Percentiles rank a stretch among this genome's conserved stretches.
Conservation (phyloP, 1,284 basidiomycete species). For the Ceratorhiza oryzae-sativae region DNA sequence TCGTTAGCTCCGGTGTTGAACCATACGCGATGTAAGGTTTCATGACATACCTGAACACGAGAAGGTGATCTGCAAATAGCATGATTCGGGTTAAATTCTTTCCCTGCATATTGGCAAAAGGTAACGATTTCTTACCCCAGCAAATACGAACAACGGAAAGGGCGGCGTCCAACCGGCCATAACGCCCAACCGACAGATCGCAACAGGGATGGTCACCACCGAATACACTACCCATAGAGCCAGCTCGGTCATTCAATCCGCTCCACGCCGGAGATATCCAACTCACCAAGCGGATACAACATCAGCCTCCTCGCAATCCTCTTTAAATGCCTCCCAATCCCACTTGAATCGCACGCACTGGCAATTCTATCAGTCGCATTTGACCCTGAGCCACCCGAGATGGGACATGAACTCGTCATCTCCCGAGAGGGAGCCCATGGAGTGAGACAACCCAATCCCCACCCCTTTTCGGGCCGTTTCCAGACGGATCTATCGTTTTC, state of each 20-base stretch:
- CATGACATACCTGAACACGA: slow-evolving; percentile 21
- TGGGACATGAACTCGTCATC: not conserved
- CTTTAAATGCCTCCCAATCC: slow-evolving; percentile 27
- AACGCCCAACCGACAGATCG: slow-evolving; percentile 17
- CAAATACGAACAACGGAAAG: slow-evolving; percentile 6
- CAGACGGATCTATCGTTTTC: slow-evolving; percentile 7
- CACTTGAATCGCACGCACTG: not conserved
- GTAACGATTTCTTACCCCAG: slow-evolving; percentile 15
- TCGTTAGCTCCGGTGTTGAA: not conserved
- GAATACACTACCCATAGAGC: slow-evolving; percentile 18
- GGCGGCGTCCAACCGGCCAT: slow-evolving; percentile 27
- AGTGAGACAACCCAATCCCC: slow-evolving; percentile 6
- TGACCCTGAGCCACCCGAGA: slow-evolving; percentile 9
- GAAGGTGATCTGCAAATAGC: slow-evolving; percentile 12
- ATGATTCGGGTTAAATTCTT: not conserved
- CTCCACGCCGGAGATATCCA: not conserved
- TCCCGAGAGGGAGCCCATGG: not conserved
- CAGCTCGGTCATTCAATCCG: not conserved
- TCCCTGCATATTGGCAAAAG: not conserved
- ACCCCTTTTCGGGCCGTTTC: not conserved
- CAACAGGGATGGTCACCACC: slow-evolving; percentile 19
- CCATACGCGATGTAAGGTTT: not conserved
- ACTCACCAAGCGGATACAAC: slow-evolving; percentile 25
- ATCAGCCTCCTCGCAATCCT: slow-evolving; percentile 20
- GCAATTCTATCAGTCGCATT: not conserved